phyloP scores from a whole-genome alignment of 2,329 filamentous ascomycete species.

The Periconia digitata region DNA sequence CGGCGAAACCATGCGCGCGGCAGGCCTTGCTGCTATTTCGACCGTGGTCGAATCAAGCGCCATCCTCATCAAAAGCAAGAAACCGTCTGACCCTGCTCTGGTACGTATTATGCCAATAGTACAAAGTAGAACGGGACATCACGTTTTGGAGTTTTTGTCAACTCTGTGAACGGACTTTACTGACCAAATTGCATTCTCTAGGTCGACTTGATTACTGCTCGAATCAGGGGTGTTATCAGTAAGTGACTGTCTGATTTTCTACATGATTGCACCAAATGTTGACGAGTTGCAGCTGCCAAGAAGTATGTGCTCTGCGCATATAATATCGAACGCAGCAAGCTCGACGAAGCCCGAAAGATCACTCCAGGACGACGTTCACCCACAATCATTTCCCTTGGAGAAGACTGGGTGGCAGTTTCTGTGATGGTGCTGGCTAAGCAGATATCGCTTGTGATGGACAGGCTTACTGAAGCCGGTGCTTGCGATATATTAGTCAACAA shows the following conservation, averaged over 20 bases:
- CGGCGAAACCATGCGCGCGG: slow-evolving; percentile 96
- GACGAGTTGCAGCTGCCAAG: slow-evolving; percentile 66
- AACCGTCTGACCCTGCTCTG: slow-evolving; percentile 75
- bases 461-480: slow-evolving; percentile 73
- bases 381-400: slow-evolving; percentile 86
- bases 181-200: no score
- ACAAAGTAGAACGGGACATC: no score
- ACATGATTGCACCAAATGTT: slow-evolving; percentile 3
- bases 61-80: slow-evolving; percentile 87
- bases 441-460: slow-evolving; percentile 85
- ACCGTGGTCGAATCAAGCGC: slow-evolving; percentile 88
- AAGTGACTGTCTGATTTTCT: no score
- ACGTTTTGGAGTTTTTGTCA: no score
- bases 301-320: slow-evolving; percentile 95
- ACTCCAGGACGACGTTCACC: slow-evolving; percentile 93
- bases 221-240: slow-evolving; percentile 92
- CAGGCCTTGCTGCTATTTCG: slow-evolving; percentile 89
- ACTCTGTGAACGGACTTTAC: no score
- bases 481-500: slow-evolving; percentile 83
- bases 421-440: slow-evolving; percentile 90
- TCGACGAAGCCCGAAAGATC: slow-evolving; percentile 70
- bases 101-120: no score
- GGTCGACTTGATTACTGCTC: slow-evolving; percentile 80
- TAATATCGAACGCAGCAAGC: slow-evolving; percentile 75
- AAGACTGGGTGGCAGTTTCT: slow-evolving; percentile 91